phyloP scores from a whole-genome alignment of 805 yeast species.

The Ogataea paraovalis region DNA sequence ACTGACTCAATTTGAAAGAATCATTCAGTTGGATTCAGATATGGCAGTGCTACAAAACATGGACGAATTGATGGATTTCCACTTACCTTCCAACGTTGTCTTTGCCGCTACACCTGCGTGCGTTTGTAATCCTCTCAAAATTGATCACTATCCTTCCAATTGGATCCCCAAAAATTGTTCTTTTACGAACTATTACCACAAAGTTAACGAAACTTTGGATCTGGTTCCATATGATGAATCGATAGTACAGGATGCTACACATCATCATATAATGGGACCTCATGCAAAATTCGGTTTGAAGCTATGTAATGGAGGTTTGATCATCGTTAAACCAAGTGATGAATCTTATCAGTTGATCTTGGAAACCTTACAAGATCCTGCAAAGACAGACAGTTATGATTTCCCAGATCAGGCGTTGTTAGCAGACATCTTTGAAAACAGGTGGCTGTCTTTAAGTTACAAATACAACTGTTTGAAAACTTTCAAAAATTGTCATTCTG shows the following conservation, averaged over 20 bases:
- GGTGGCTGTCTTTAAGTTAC: conserved; percentile 51
- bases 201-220: conserved; percentile 5
- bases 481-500: conserved; percentile 39
- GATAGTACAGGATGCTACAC: not conserved
- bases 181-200: conserved; percentile 36
- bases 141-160: conserved; percentile 48
- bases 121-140: conserved; percentile 54
- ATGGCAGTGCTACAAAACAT: conserved; percentile 54
- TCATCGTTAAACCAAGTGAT: conserved; percentile 43
- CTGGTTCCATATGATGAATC: not conserved
- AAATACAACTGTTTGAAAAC: conserved; percentile 57
- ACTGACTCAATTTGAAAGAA: conserved; percentile 46
- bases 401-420: conserved; percentile 58
- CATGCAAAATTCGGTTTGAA: conserved; percentile 37
- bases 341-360: conserved; percentile 38
- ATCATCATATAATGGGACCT: conserved; percentile 37
- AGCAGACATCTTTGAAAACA: conserved; percentile 46
- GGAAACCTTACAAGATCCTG: conserved; percentile 36
- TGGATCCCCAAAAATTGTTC: conserved; percentile 52
- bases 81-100: conserved; percentile 31
- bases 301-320: conserved; percentile 58
- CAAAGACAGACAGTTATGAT: conserved; percentile 38
- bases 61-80: conserved; percentile 55
- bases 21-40: conserved; percentile 55
- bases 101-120: conserved; percentile 63